Base-by-base conservation (phyloP, 2,329 filamentous ascomycete genomes). In the Xylariomycetidae sp. region DNA sequence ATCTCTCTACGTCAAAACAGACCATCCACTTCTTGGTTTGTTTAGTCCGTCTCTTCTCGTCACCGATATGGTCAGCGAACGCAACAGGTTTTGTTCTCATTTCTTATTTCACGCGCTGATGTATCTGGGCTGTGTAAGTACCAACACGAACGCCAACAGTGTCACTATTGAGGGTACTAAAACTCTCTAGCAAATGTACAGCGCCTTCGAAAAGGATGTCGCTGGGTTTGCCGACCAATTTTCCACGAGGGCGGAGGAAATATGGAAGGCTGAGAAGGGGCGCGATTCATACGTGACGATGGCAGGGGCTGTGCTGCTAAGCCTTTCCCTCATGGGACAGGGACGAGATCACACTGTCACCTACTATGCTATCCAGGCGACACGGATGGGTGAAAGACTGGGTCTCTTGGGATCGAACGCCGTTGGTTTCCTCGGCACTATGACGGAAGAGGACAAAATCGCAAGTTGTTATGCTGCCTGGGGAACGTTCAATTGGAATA, bases 401-500 rank as follows among this genome's bases (percentile, higher is more conserved):
- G 48, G 48, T 1, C 41, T 64, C 15, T 58, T 62, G 20, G 49
- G 53, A 0, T 29, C 40, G 4, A 33, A 46, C 5, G 31, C 33
- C 3, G 17, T 16, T 3, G 27, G n/a, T 23, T 23, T 23, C 20
- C 20, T 23, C 33, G 22, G 22, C 25, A 15, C 25, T 15, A 12
- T 11, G 14, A 6, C n/a, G 14, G 2, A 9, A 9, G 48, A 53
- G 0, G 34, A 42, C 3, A 34, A 25, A 15, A 39, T 26, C 22
- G 31, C 36, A 2, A 27, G 25, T 22, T 46, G 42, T 3, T 51
- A 50, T n/a, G 55, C 53, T 3, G 52, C 57, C 1, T 59, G 57
- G 57, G 55, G 57, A 2, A 38, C 47, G 3, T 64, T 64, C 30
- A 63, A 62, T 34, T 65, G 57, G 58, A 56, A 53, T 34, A 48